phyloP scores from a whole-genome alignment of 2,329 filamentous ascomycete genomes.

The Ascochyta fabae region DNA sequence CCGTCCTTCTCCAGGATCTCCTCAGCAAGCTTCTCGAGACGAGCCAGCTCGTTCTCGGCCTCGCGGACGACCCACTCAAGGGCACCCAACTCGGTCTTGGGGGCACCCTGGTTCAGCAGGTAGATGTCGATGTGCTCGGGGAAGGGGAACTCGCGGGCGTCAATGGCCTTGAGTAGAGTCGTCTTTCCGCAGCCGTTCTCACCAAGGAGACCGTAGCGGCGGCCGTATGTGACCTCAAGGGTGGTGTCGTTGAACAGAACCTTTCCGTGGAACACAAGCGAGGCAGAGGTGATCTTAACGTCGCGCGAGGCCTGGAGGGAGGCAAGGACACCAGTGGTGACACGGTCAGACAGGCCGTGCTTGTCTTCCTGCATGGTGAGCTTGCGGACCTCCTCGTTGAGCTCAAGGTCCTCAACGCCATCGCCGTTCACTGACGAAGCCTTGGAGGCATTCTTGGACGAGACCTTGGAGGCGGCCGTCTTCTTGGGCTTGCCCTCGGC shows the following conservation, averaged over 20 bases:
- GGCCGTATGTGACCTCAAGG: slow-evolving; percentile 89
- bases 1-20: slow-evolving; percentile 90
- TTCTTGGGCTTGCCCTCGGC: slow-evolving; percentile 77
- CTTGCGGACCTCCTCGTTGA: slow-evolving; percentile 81
- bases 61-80: slow-evolving; percentile 97
- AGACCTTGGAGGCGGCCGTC: slow-evolving; percentile 73
- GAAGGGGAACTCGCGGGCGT: slow-evolving; percentile 91
- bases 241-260: slow-evolving; percentile 94
- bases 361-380: slow-evolving; percentile 94
- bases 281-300: slow-evolving; percentile 94
- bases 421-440: slow-evolving; percentile 75
- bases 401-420: slow-evolving; percentile 71
- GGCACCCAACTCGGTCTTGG: slow-evolving; percentile 84
- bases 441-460: slow-evolving; percentile 66
- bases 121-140: slow-evolving; percentile 98
- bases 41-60: slow-evolving; percentile 89
- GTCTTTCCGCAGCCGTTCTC: slow-evolving; percentile 99
- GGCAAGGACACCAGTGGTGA: slow-evolving; percentile 94
- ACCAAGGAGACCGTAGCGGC: slow-evolving; percentile 91
- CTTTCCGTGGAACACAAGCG: slow-evolving; percentile 95
- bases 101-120: slow-evolving; percentile 95
- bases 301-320: slow-evolving; percentile 87
- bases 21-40: slow-evolving; percentile 87
- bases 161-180: slow-evolving; percentile 94
- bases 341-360: slow-evolving; percentile 93